phyloP scores from a whole-genome alignment of 768 basidiomycete species.

The Termitomyces sp. region DNA sequence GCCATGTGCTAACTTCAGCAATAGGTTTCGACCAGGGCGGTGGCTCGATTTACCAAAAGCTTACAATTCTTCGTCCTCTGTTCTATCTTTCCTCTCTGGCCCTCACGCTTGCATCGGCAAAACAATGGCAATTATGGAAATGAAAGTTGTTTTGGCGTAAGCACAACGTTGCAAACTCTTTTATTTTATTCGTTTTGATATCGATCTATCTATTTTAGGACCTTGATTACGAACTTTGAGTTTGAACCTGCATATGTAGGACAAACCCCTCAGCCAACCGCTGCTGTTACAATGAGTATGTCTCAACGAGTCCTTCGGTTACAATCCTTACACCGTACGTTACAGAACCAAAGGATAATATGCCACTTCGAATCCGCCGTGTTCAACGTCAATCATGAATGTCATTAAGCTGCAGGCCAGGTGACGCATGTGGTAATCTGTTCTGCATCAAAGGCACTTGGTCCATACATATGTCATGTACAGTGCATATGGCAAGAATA shows the following conservation, averaged over 20 bases:
- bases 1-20: not conserved
- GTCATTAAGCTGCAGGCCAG: not conserved
- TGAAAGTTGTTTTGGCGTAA: constrained; percentile 35
- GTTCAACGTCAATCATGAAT: constrained; percentile 2
- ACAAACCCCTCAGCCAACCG: constrained; percentile 34
- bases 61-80: constrained; percentile 29
- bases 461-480: no score
- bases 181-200: no score
- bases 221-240: constrained; percentile 37
- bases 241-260: constrained; percentile 37
- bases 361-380: constrained; percentile 27
- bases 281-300: constrained; percentile 46
- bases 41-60: constrained; percentile 37
- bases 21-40: constrained; percentile 40
- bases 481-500: no score
- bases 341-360: constrained; percentile 33
- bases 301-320: not conserved
- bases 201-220: constrained; percentile 15
- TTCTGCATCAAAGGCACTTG: no score
- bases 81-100: constrained; percentile 35
- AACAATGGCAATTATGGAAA: constrained; percentile 40
- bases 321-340: not conserved
- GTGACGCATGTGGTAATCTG: no score
- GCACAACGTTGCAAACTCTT: not conserved
- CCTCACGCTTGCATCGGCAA: constrained; percentile 40